A percentile compares a stretch with the other conserved stretches of the same genome.
phyloP scores from a whole-genome alignment of 805 yeast species.

The Candida taoyuanica region DNA sequence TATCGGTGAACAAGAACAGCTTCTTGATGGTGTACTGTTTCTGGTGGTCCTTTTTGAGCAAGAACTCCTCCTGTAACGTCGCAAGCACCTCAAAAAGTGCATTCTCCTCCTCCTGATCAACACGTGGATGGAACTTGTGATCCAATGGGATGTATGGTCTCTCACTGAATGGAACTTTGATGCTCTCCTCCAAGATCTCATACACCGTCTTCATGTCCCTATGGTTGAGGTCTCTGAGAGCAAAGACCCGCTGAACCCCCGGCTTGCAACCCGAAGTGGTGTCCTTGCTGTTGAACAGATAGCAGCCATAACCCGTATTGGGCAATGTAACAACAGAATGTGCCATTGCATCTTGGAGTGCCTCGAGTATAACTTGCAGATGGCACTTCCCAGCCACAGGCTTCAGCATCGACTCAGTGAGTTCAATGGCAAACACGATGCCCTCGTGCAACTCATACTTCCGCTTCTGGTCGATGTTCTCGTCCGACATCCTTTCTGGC shows the following conservation, averaged over 20 bases:
- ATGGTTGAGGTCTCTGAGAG: conserved; percentile 50
- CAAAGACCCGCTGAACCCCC: conserved; percentile 48
- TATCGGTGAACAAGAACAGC: conserved; percentile 68
- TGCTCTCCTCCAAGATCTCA: conserved; percentile 44
- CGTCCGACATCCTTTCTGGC: too few relatives aligned
- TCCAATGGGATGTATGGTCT: conserved; percentile 24
- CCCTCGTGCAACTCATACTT: conserved; percentile 54
- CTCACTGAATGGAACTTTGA: conserved; percentile 14
- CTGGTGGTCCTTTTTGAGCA: conserved; percentile 34
- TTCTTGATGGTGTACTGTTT: conserved; percentile 50
- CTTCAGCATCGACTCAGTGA: conserved; percentile 42
- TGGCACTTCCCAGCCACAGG: conserved; percentile 36
- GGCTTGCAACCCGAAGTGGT: conserved; percentile 31
- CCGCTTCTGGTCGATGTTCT: conserved; percentile 5
- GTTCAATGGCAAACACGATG: conserved; percentile 56
- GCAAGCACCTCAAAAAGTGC: conserved; percentile 43
- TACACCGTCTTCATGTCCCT: conserved; percentile 52
- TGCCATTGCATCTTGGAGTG: conserved; percentile 58
- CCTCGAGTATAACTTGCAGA: conserved; percentile 47
- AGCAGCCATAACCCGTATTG: conserved; percentile 70
- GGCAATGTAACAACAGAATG: conserved; percentile 63
- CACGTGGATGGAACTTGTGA: conserved; percentile 28
- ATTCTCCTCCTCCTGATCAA: conserved; percentile 19
- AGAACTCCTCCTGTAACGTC: conserved; percentile 52
- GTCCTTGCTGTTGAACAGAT: conserved; percentile 47